Base-by-base conservation (phyloP, 441 rosid species). In the Erodium moschatum region DNA sequence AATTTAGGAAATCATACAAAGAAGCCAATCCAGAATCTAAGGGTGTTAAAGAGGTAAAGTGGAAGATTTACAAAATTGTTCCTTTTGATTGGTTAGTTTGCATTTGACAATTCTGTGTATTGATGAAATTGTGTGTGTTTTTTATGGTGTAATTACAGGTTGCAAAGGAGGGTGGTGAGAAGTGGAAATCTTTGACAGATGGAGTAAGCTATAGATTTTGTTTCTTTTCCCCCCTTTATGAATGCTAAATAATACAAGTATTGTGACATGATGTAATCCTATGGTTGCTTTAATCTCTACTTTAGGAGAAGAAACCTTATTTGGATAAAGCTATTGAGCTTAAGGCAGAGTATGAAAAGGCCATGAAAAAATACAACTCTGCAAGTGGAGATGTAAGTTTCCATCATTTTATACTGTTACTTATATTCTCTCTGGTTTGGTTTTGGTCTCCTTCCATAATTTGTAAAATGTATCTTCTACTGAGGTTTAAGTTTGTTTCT, bases 141-240 rank as follows among this genome's bases (percentile, higher is more conserved):
- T 58, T 19, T 7, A 24, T 58, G 24, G 63, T 20, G 9, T 20
- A 12, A 31, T 58, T 69, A 5, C 70, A 93, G 97, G 95, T 82
- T 79, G 85, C 93, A 2, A 93, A 85, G 76, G 83, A 82, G 24
- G 97, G 86, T 66, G 99, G 97, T 72, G 97, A 84, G 80, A 87
- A 81, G 76, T 88, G 97, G 97, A 86, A 79, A 73, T 86, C 90
- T n/a, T 68, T 94, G 90, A 75, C 85, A 1, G 92, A 89, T 61
- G 97, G 87, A 38, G 97, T 89, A 69, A 84, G 95, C 29, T 76
- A 67, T 0, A 13, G 24, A 13, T 31, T 18, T 6, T 10, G 0
- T 20, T 12, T 5, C 5, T 13, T n/a, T 46, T 11, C 5, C 11
- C 31, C 44, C 1, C 10, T 66, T 35, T 21, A 5, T 15, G 5